Evolutionary conservation across 371 early-diverging fungal genomes (phyloP).

Genomic region (Mucor piriformis): DNA sequence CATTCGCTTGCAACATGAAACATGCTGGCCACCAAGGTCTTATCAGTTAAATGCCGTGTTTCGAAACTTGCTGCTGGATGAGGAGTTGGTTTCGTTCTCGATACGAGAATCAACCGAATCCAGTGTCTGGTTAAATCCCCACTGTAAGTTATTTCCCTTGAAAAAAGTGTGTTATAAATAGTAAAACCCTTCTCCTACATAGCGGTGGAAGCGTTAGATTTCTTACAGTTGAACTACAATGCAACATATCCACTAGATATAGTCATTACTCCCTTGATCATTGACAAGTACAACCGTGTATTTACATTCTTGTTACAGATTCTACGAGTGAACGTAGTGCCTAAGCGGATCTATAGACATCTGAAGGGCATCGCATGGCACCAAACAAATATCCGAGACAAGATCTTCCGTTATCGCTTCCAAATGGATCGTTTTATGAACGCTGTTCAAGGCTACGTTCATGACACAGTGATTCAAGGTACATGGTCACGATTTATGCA

Average conservation of each 20-base stretch:
- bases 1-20: neutral
- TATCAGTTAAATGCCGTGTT: constrained; percentile 47
- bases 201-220: constrained; percentile 52
- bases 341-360: constrained; percentile 38
- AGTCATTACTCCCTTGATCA: constrained; percentile 40
- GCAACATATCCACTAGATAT: constrained; percentile 50
- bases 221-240: constrained; percentile 51
- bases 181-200: neutral
- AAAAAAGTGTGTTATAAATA: neutral
- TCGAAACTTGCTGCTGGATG: constrained; percentile 45
- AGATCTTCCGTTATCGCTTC: constrained; percentile 37
- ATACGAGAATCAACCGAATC: constrained; percentile 33
- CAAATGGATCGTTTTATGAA: constrained; percentile 51
- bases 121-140: constrained; percentile 29
- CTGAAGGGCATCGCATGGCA: constrained; percentile 1
- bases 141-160: constrained; percentile 29
- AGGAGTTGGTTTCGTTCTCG: constrained; percentile 42
- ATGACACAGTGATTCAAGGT: constrained; percentile 42
- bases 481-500: constrained; percentile 52
- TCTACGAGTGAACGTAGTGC: constrained; percentile 31
- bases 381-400: neutral
- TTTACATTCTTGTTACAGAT: constrained; percentile 54
- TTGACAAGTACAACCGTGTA: constrained; percentile 55
- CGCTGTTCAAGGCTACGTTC: constrained; percentile 45
- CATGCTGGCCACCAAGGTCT: constrained; percentile 49